Evolutionary conservation across 768 basidiomycete genomes (phyloP).

Genomic region (Paxillus involutus): DNA sequence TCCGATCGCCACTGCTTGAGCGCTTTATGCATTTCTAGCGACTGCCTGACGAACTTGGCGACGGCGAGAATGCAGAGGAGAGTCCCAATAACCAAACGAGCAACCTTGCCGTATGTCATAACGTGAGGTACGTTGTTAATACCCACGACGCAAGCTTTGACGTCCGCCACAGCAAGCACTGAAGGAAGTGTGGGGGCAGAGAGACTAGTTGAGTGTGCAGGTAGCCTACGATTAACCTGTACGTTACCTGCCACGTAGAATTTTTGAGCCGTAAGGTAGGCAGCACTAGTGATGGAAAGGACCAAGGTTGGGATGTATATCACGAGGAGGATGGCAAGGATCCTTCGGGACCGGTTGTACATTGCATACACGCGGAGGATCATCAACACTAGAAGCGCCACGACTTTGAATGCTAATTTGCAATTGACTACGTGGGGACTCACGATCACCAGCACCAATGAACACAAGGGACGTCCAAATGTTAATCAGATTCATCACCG

Average conservation of each 20-base stretch:
- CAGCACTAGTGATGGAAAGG: background rate
- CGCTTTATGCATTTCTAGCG: no score
- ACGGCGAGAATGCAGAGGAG: no score
- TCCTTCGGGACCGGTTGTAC: conserved; percentile 13
- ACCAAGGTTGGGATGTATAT: conserved; percentile 7
- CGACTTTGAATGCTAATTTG: background rate
- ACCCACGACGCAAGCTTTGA: background rate
- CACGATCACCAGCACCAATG: conserved; percentile 13
- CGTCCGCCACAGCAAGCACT: background rate
- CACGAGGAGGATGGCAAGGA: conserved; percentile 11
- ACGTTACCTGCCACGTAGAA: background rate
- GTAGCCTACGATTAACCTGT: no score
- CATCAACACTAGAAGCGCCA: conserved; percentile 17
- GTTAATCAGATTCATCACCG: background rate
- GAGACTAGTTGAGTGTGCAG: background rate
- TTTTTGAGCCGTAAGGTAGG: background rate
- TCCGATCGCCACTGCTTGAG: conserved; percentile 1
- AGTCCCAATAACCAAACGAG: no score
- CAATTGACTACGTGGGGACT: background rate
- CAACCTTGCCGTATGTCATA: conserved; percentile 7
- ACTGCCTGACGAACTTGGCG: no score
- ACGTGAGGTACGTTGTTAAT: background rate
- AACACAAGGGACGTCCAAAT: conserved; percentile 11
- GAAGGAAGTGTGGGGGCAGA: background rate
- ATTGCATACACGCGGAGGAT: conserved; percentile 26